Evolutionary conservation across 768 basidiomycete genomes (phyloP).

Genomic region (Gelatoporia subvermispora): DNA sequence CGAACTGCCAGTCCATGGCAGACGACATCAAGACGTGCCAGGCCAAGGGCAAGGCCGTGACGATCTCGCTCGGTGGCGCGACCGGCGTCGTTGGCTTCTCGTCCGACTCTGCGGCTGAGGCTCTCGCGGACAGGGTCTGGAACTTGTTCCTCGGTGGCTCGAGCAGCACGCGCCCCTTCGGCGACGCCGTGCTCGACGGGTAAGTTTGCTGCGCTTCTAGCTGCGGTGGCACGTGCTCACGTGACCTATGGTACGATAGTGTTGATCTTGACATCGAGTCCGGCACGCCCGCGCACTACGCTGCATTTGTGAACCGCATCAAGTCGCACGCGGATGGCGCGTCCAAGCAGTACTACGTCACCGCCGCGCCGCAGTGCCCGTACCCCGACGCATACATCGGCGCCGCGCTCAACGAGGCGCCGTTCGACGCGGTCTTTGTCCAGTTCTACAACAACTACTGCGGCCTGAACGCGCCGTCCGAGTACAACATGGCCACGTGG

Average conservation of each 20-base stretch:
- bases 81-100: constrained; percentile 59
- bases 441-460: constrained; percentile 69
- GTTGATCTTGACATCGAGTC: constrained; percentile 74
- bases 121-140: constrained; percentile 67
- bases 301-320: constrained; percentile 42
- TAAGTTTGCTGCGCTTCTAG: constrained; percentile 21
- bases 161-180: constrained; percentile 64
- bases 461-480: constrained; percentile 40
- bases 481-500: constrained; percentile 55
- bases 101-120: constrained; percentile 49
- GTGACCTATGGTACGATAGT: constrained; percentile 11
- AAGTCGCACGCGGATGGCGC: constrained; percentile 44
- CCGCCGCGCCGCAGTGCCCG: constrained; percentile 64
- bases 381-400: constrained; percentile 58
- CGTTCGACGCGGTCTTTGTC: constrained; percentile 70
- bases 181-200: constrained; percentile 68
- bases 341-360: constrained; percentile 51
- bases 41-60: constrained; percentile 31
- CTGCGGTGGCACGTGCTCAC: not conserved
- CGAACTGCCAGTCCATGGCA: constrained; percentile 56
- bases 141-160: constrained; percentile 63
- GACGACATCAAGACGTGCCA: constrained; percentile 62
- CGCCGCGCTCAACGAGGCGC: constrained; percentile 50
- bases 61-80: constrained; percentile 37
- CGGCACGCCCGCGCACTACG: constrained; percentile 33